Percentiles rank a stretch among this genome's conserved stretches.
Conservation (phyloP, 2,329 filamentous ascomycete genomes). For the Acrocalymma vagum region DNA sequence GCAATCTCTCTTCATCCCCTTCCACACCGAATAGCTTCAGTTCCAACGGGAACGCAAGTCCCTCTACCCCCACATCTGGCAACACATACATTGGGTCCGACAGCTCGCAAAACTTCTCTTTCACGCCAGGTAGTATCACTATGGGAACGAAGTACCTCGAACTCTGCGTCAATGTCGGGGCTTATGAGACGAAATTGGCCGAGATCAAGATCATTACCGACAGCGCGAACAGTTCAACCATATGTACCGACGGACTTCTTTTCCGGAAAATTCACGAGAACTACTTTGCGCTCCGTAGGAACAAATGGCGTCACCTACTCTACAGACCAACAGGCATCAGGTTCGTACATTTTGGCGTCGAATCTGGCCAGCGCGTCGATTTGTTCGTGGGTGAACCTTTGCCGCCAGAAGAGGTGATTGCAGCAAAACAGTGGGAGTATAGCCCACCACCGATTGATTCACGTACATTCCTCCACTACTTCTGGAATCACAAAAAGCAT, state of each 20-base stretch:
- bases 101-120: slow-evolving; percentile 3
- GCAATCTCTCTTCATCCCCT: too few relatives aligned
- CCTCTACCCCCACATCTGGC: background rate
- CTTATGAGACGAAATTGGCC: slow-evolving; percentile 10
- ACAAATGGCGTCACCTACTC: slow-evolving; percentile 7
- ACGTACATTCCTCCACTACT: slow-evolving; percentile 20
- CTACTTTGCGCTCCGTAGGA: slow-evolving; percentile 7
- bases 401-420: slow-evolving; percentile 9
- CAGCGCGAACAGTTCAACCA: background rate
- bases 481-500: slow-evolving; percentile 13
- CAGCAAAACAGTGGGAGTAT: slow-evolving; percentile 13
- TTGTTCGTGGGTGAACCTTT: slow-evolving; percentile 7
- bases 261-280: slow-evolving; percentile 15
- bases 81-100: background rate
- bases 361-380: slow-evolving; percentile 4
- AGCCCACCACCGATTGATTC: slow-evolving; percentile 17
- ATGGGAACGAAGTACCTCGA: slow-evolving; percentile 10
- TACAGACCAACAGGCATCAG: slow-evolving; percentile 14
- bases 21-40: too few relatives aligned
- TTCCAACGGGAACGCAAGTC: background rate
- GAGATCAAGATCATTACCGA: slow-evolving; percentile 13
- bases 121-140: background rate
- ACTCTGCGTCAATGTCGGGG: slow-evolving; percentile 13
- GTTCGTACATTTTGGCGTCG: slow-evolving; percentile 16
- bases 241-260: slow-evolving; percentile 15